A percentile compares a stretch with the other conserved stretches of the same genome.
phyloP scores from a whole-genome alignment of 208 protist species.

The Leishmania tropica region DNA sequence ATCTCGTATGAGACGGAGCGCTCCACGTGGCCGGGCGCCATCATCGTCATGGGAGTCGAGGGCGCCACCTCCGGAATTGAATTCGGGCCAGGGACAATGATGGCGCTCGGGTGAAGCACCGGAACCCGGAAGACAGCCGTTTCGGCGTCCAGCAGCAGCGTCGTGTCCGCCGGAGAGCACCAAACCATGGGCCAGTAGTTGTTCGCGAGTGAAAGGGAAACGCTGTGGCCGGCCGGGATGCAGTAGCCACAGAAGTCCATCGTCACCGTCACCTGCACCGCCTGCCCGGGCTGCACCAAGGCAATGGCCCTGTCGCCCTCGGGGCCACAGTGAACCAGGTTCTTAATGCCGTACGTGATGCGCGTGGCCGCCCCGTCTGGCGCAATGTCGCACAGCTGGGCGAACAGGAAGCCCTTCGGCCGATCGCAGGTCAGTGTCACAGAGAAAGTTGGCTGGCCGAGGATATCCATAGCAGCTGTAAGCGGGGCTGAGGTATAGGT shows the following conservation, averaged over 20 bases:
- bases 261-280: constrained; percentile 36
- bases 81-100: constrained; percentile 25
- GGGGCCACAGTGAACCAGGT: constrained; percentile 48
- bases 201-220: constrained; percentile 61
- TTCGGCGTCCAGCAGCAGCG: constrained; percentile 35
- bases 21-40: constrained; percentile 38
- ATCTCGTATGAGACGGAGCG: constrained; percentile 57
- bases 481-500: constrained; percentile 48
- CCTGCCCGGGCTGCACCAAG: constrained; percentile 25
- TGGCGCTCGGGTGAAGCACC: constrained; percentile 20
- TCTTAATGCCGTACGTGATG: constrained; percentile 63
- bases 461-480: constrained; percentile 34
- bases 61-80: constrained; percentile 44
- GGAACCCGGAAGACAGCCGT: constrained; percentile 39
- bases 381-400: constrained; percentile 58
- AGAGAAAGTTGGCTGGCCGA: constrained; percentile 51
- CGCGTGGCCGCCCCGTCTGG: constrained; percentile 56
- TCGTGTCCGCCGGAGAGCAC: constrained; percentile 55
- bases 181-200: constrained; percentile 76
- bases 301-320: constrained; percentile 31
- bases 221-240: constrained; percentile 42
- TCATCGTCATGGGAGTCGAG: constrained; percentile 46
- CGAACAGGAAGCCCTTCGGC: constrained; percentile 66
- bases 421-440: constrained; percentile 51
- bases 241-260: constrained; percentile 74